These are phyloP conservation scores for Cantharellus anzutake DNA, from an alignment of 768 basidiomycete genomes.

Conservation along the genomic window DNA sequence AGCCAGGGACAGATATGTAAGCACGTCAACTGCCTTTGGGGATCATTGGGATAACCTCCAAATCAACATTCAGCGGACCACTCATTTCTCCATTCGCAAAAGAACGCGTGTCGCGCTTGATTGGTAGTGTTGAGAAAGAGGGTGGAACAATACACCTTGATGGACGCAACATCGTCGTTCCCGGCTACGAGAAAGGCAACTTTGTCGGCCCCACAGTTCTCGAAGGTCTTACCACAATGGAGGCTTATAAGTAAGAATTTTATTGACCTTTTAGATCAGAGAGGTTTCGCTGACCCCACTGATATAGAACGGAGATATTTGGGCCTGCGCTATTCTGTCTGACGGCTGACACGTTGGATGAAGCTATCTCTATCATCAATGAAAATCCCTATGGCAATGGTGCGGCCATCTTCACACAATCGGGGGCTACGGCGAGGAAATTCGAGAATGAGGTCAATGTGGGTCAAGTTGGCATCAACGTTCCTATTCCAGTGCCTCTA, in stretches of 20 bases:
- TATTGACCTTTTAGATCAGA: background rate
- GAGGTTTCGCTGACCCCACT: background rate
- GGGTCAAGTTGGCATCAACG: slow-evolving; percentile 86
- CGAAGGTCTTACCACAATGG: slow-evolving; percentile 66
- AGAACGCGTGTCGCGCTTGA: slow-evolving; percentile 50
- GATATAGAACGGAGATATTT: slow-evolving; percentile 74
- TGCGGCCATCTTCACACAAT: slow-evolving; percentile 89
- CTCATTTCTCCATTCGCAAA: slow-evolving; percentile 56
- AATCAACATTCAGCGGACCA: slow-evolving; percentile 20
- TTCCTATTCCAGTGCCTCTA: slow-evolving; percentile 80
- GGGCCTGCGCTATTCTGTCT: slow-evolving; percentile 75
- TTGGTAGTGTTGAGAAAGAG: slow-evolving; percentile 33
- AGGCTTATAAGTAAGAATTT: slow-evolving; percentile 55
- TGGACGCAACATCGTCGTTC: slow-evolving; percentile 50
- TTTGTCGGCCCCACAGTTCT: slow-evolving; percentile 89
- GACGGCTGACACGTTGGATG: slow-evolving; percentile 66
- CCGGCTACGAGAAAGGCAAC: slow-evolving; percentile 71
- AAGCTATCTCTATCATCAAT: slow-evolving; percentile 81
- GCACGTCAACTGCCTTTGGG: slow-evolving; percentile 19
- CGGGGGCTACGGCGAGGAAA: slow-evolving; percentile 83
- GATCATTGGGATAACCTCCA: background rate
- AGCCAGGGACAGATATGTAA: slow-evolving; percentile 59
- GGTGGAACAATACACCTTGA: slow-evolving; percentile 80
- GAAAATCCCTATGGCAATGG: slow-evolving; percentile 85
- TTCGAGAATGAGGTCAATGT: slow-evolving; percentile 80